Evolutionary conservation across 257 asterid genomes (phyloP).

Genomic region (Nicotiana benthamiana): DNA sequence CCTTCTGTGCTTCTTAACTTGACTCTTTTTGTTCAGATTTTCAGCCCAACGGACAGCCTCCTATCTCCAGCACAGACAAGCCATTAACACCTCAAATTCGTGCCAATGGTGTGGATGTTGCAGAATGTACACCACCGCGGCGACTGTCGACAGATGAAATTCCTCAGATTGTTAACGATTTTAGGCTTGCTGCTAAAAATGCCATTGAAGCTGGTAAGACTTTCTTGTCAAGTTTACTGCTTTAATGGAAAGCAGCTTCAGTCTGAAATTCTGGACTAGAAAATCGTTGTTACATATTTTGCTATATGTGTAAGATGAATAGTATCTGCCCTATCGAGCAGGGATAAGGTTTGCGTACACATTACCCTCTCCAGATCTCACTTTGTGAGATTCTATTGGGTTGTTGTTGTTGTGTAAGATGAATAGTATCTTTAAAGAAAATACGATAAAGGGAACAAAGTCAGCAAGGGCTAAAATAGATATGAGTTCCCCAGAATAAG

Average conservation of each 20-base stretch:
- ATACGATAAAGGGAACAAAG: not conserved
- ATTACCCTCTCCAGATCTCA: no score
- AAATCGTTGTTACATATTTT: not conserved
- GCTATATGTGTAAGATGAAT: no score
- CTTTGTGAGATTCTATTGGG: no score
- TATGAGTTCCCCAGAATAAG: not conserved
- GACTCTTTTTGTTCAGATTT: not conserved
- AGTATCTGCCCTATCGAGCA: no score
- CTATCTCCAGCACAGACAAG: conserved; percentile 24
- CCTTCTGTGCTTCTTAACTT: not conserved
- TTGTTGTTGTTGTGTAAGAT: no score
- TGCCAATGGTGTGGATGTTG: not conserved
- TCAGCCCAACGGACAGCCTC: conserved; percentile 29
- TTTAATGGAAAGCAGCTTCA: not conserved
- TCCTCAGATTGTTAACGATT: conserved; percentile 13
- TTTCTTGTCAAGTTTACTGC: not conserved
- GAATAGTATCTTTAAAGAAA: not conserved
- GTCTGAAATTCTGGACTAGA: not conserved
- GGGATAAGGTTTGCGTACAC: no score
- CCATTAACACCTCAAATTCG: not conserved
- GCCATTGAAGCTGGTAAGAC: conserved; percentile 24
- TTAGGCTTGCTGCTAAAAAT: conserved; percentile 23
- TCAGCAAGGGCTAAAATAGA: not conserved
- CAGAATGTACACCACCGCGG: conserved; percentile 16
- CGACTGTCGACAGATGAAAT: conserved; percentile 15